phyloP scores from a whole-genome alignment of 257 asterid species.

The Solanum acaule region DNA sequence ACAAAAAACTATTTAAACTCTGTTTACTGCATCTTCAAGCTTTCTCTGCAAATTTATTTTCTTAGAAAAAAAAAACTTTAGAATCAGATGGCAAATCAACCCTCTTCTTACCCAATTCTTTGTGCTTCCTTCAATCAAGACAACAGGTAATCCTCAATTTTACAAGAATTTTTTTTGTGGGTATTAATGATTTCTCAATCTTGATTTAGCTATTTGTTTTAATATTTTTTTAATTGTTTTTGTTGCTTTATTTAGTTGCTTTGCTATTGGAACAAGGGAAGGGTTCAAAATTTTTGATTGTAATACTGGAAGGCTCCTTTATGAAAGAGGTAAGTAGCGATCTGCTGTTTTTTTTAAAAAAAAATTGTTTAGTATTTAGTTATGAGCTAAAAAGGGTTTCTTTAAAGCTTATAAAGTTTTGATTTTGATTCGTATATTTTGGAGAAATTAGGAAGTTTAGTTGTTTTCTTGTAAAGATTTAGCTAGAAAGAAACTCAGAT shows the following conservation, averaged over 20 bases:
- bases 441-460: not conserved
- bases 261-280: slow-evolving; percentile 71
- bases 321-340: slow-evolving; percentile 51
- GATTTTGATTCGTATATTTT: not conserved
- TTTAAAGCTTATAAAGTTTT: not conserved
- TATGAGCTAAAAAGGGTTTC: not conserved
- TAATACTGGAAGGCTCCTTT: slow-evolving; percentile 67
- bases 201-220: not conserved
- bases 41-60: not conserved
- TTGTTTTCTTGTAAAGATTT: not conserved
- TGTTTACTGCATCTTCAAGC: not conserved
- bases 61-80: not conserved
- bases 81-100: slow-evolving; percentile 38
- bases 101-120: slow-evolving; percentile 44
- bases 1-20: not conserved
- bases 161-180: not conserved
- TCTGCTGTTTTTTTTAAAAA: not conserved
- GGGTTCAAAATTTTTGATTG: slow-evolving; percentile 74
- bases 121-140: slow-evolving; percentile 94
- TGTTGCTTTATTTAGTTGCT: slow-evolving; percentile 37
- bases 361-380: not conserved
- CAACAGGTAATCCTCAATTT: slow-evolving; percentile 32
- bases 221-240: not conserved
- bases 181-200: not conserved
- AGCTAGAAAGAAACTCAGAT: not conserved